These are phyloP conservation scores for Phoenix dactylifera DNA, from an alignment of 176 grass and related monocot species.

Conservation along the genomic window DNA sequence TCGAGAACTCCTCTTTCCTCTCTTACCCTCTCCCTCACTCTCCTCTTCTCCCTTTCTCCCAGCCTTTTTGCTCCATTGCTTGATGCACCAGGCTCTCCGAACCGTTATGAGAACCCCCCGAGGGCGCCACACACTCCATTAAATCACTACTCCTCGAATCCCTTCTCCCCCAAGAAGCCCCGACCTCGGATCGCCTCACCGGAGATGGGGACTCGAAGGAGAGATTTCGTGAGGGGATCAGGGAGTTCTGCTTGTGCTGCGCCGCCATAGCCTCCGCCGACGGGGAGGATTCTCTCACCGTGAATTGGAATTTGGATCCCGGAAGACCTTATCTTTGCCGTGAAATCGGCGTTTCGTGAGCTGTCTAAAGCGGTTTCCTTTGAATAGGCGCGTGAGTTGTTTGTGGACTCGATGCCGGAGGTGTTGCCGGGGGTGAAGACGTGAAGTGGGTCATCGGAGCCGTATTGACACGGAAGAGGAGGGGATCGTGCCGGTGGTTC, in stretches of 20 bases:
- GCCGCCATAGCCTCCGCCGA: conserved; percentile 30
- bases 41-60: not conserved
- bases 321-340: conserved; percentile 20
- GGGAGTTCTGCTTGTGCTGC: conserved; percentile 52
- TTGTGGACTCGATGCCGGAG: conserved; percentile 35
- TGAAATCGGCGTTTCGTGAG: conserved; percentile 18
- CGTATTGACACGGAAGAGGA: conserved; percentile 47
- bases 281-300: conserved; percentile 32
- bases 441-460: conserved; percentile 33
- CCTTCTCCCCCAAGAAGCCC: conserved; percentile 31
- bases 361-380: conserved; percentile 29
- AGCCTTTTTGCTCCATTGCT: not conserved
- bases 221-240: conserved; percentile 20
- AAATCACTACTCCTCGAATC: conserved; percentile 46
- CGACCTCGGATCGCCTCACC: no score
- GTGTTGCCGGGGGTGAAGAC: conserved; percentile 34
- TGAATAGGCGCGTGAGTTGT: conserved; percentile 34
- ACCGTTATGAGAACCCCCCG: conserved; percentile 25
- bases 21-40: not conserved
- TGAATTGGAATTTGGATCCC: conserved; percentile 79
- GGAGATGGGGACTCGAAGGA: not conserved
- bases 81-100: conserved; percentile 10
- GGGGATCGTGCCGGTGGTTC: conserved; percentile 39
- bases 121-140: conserved; percentile 43
- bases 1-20: conserved; percentile 2